phyloP scores from a whole-genome alignment of 2,329 filamentous ascomycete genomes.

The Elsinoe necatrix region DNA sequence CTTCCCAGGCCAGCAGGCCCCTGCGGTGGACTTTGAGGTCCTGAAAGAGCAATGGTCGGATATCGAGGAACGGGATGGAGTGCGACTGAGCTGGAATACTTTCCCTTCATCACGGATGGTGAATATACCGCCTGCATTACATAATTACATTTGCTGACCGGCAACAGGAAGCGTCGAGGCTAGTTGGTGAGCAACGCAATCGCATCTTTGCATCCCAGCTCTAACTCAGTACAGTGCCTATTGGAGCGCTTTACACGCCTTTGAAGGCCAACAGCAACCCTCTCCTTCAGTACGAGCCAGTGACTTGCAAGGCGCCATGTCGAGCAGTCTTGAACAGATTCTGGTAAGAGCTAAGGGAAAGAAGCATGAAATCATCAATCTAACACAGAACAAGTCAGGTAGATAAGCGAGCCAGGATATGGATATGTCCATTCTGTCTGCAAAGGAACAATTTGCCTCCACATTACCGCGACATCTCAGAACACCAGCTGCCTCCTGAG shows the following conservation, averaged over 20 bases:
- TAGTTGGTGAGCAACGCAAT: conserved; percentile 47
- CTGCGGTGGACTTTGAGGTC: conserved; percentile 79
- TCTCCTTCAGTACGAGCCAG: conserved; percentile 87
- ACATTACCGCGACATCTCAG: conserved; percentile 84
- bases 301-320: conserved; percentile 93
- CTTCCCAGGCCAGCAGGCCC: conserved; percentile 18
- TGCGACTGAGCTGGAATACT: conserved; percentile 96
- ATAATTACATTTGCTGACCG: conserved; percentile 13
- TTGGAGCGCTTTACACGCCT: conserved; percentile 90
- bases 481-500: conserved; percentile 74
- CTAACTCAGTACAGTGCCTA: conserved; percentile 54
- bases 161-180: conserved; percentile 77
- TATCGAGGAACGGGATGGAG: conserved; percentile 90
- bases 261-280: conserved; percentile 92
- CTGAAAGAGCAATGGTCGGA: conserved; percentile 95
- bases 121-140: neutral
- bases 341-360: conserved; percentile 53
- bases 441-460: conserved; percentile 73
- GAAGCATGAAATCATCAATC: conserved; percentile 14
- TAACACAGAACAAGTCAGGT: conserved; percentile 54
- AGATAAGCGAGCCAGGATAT: conserved; percentile 72
- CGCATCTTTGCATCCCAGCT: neutral
- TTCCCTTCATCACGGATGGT: conserved; percentile 93
- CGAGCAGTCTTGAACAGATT: conserved; percentile 94
- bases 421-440: conserved; percentile 84